Percentiles rank a stretch among this genome's conserved stretches.
Conservation (phyloP, 140 eudicot genomes). For the Oenanthe javanica region DNA sequence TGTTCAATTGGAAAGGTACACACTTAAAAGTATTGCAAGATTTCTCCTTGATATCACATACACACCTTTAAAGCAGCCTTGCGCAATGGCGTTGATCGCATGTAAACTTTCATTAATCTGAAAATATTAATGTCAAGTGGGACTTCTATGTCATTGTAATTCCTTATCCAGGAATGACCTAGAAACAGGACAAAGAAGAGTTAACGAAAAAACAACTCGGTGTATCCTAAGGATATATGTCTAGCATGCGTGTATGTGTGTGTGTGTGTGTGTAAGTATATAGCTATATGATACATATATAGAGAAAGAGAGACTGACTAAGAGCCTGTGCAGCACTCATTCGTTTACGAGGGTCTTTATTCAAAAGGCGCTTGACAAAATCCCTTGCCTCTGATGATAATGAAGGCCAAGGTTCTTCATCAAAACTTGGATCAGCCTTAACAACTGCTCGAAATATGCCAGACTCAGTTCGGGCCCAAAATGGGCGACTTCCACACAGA, state of each 20-base stretch:
- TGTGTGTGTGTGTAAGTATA: not conserved
- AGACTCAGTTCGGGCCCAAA: constrained; percentile 67
- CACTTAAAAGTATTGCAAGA: not conserved
- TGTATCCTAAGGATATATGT: not conserved
- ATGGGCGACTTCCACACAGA: constrained; percentile 62
- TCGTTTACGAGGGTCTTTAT: constrained; percentile 60
- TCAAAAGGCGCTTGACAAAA: constrained; percentile 43
- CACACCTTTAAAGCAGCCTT: constrained; percentile 73
- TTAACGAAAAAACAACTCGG: not conserved
- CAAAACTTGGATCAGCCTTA: constrained; percentile 51
- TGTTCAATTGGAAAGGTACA: not conserved
- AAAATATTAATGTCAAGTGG: constrained; percentile 54
- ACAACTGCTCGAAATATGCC: constrained; percentile 58
- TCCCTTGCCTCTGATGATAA: constrained; percentile 41
- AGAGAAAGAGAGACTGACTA: constrained; percentile 23
- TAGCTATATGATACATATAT: no score
- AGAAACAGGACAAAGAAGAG: not conserved
- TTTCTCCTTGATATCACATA: constrained; percentile 5
- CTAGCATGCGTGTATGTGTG: no score
- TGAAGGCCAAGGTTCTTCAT: constrained; percentile 49
- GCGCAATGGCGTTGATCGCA: constrained; percentile 61
- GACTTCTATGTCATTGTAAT: constrained; percentile 32
- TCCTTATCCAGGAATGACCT: constrained; percentile 74
- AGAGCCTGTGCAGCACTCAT: constrained; percentile 61
- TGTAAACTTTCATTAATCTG: constrained; percentile 53